Evolutionary conservation across 2,329 filamentous ascomycete genomes (phyloP).

Genomic region (Penicillium sp.): DNA sequence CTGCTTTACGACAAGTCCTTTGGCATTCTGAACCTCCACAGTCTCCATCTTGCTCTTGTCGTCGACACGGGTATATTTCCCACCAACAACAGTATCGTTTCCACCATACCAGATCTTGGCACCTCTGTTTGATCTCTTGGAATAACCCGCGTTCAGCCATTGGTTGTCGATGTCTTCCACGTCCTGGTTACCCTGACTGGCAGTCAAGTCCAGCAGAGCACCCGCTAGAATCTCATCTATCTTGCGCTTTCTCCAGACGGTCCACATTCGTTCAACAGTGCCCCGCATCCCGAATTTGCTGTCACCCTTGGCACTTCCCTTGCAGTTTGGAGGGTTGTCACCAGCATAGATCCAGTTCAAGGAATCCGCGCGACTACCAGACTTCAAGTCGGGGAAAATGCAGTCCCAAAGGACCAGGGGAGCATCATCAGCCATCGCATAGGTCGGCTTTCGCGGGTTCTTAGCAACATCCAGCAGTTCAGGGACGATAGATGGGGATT

Average conservation of each 20-base stretch:
- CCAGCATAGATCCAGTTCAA: constrained; percentile 78
- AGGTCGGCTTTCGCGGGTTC: constrained; percentile 75
- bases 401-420: constrained; percentile 97
- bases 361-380: constrained; percentile 54
- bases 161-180: constrained; percentile 22
- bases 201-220: constrained; percentile 65
- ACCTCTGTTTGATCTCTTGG: constrained; percentile 36
- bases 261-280: constrained; percentile 75
- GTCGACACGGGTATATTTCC: constrained; percentile 58
- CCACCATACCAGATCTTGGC: constrained; percentile 60
- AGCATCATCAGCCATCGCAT: constrained; percentile 85
- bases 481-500: constrained; percentile 69
- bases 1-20: constrained; percentile 55
- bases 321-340: constrained; percentile 52
- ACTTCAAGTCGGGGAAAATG: constrained; percentile 65
- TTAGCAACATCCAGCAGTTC: constrained; percentile 70
- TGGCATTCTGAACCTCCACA: constrained; percentile 62
- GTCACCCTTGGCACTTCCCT: constrained; percentile 48
- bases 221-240: constrained; percentile 84
- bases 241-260: constrained; percentile 76
- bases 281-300: constrained; percentile 64
- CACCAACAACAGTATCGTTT: constrained; percentile 52
- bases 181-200: constrained; percentile 42
- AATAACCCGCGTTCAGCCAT: constrained; percentile 20
- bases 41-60: constrained; percentile 56